Conservation (phyloP, 2,329 filamentous ascomycete species). For the Aspergillus alliaceus region DNA sequence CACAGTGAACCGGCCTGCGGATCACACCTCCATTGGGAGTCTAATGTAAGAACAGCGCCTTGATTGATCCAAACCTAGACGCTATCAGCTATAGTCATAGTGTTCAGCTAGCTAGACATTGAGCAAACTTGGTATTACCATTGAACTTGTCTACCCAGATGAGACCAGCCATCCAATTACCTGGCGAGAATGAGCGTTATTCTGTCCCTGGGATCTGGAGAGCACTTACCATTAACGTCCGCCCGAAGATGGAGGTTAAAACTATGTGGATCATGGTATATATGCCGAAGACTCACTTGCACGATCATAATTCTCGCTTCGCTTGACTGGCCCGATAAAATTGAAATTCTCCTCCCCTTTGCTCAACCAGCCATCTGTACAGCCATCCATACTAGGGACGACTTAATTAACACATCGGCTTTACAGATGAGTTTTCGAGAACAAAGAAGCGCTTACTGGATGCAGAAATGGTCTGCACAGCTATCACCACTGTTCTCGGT, state of each 20-base stretch:
- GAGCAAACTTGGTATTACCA: background rate
- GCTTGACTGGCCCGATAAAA: background rate
- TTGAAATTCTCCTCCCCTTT: background rate
- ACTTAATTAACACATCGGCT: background rate
- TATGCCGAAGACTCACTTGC: background rate
- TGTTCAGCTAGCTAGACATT: no score
- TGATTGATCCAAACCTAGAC: background rate
- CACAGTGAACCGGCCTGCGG: background rate
- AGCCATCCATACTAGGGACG: background rate
- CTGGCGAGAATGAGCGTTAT: background rate
- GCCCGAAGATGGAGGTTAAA: background rate
- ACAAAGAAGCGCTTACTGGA: background rate
- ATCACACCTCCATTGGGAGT: background rate
- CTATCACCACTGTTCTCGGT: background rate
- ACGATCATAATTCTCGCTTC: background rate
- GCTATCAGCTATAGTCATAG: background rate
- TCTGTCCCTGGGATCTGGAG: background rate
- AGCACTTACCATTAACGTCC: background rate
- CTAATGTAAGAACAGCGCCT: background rate
- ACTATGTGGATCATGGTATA: background rate
- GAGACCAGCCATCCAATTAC: background rate
- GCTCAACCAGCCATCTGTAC: background rate
- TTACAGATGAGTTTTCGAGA: background rate
- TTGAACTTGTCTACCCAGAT: background rate
- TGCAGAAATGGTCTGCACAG: background rate